Percentiles rank a stretch among this genome's conserved stretches.
These are phyloP conservation scores for Rhodotorula taiwanensis DNA, from an alignment of 768 basidiomycete genomes.

Conservation along the genomic window DNA sequence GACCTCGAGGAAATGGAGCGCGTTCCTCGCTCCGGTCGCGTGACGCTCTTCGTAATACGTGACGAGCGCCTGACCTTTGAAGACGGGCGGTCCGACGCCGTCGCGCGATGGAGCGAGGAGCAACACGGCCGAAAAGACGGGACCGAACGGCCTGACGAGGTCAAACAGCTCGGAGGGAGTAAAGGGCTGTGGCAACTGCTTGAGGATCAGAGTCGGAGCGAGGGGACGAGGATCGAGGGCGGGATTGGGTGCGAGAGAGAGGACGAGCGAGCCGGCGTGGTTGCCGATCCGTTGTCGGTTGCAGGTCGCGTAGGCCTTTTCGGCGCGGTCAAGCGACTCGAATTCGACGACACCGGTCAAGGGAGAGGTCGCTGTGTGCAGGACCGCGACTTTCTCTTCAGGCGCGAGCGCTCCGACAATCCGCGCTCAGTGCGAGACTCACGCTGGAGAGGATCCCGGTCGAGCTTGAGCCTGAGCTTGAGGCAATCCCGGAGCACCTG, in stretches of 20 bases:
- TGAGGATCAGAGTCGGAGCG: conserved; percentile 72
- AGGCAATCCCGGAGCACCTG: conserved; percentile 16
- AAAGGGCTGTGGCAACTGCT: conserved; percentile 66
- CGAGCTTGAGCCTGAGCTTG: not conserved
- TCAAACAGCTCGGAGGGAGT: conserved; percentile 72
- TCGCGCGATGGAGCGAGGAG: conserved; percentile 10
- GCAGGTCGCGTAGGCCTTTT: conserved; percentile 27
- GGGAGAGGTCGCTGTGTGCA: not conserved
- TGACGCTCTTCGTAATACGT: conserved; percentile 43
- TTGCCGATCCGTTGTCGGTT: conserved; percentile 6
- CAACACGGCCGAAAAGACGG: conserved; percentile 47
- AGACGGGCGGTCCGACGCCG: not conserved
- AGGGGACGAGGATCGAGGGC: conserved; percentile 61
- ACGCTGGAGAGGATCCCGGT: too few species aligned
- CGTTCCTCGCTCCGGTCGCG: conserved; percentile 12
- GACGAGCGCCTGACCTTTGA: conserved; percentile 28
- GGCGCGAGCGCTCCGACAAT: too few species aligned
- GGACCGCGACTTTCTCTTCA: too few species aligned
- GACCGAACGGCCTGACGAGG: conserved; percentile 74
- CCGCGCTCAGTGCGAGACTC: too few species aligned
- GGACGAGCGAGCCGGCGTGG: conserved; percentile 1
- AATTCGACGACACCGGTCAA: conserved; percentile 25
- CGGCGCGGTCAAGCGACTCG: conserved; percentile 18
- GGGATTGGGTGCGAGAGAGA: conserved; percentile 48
- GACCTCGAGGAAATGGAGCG: conserved; percentile 31